Evolutionary conservation across 768 basidiomycete species (phyloP).

Genomic region (Lentinula sp.): DNA sequence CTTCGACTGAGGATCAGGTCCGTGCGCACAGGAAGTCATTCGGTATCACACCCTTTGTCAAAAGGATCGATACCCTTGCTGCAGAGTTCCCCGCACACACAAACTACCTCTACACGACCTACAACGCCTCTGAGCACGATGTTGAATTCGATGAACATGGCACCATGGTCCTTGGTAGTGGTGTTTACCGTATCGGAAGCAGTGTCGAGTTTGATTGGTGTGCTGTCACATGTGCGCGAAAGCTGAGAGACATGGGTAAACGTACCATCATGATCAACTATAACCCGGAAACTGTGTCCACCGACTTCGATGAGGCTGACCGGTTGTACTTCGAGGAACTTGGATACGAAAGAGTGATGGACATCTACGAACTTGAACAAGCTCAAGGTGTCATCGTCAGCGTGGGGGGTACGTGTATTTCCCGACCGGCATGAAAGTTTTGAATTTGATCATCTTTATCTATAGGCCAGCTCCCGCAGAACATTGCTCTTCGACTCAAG

Average conservation of each 20-base stretch:
- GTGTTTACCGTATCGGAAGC: conserved; percentile 97
- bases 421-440: neutral
- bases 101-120: conserved; percentile 99
- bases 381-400: conserved; percentile 94
- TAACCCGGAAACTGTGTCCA: conserved; percentile 98
- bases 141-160: conserved; percentile 94
- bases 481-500: conserved; percentile 95
- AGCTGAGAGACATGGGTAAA: conserved; percentile 87
- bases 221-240: conserved; percentile 96
- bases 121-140: conserved; percentile 95
- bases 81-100: conserved; percentile 99
- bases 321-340: conserved; percentile 98
- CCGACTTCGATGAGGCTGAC: conserved; percentile 99
- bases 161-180: conserved; percentile 98
- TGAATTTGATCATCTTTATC: neutral
- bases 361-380: conserved; percentile 95
- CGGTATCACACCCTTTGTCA: conserved; percentile 93
- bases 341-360: conserved; percentile 98
- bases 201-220: conserved; percentile 99
- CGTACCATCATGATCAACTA: conserved; percentile 99
- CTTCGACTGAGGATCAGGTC: conserved; percentile 67
- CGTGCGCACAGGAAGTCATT: conserved; percentile 83
- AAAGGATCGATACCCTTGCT: conserved; percentile 97
- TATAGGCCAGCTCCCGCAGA: conserved; percentile 93
- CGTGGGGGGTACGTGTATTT: conserved; percentile 71